A percentile compares a stretch with the other conserved stretches of the same genome.
Conservation (phyloP, 345 rosid species). For the Melaleuca alternifolia region DNA sequence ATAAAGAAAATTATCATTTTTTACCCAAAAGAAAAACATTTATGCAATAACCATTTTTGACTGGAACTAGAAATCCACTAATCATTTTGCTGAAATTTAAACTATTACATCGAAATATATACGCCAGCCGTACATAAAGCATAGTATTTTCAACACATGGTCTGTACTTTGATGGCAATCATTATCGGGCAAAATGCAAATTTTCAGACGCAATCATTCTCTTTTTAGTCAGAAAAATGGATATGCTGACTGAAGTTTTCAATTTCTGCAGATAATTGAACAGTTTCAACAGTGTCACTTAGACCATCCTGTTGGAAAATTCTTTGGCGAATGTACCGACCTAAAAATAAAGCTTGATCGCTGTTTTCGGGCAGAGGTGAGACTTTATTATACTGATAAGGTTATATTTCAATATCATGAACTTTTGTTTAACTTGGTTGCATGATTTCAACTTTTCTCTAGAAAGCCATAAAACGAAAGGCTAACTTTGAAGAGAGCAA, state of each 20-base stretch:
- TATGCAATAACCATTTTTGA: background rate
- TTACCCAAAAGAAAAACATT: background rate
- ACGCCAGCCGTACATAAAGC: background rate
- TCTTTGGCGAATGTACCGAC: conserved; percentile 82
- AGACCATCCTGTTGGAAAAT: conserved; percentile 76
- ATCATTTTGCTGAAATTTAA: background rate
- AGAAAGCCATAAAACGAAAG: conserved; percentile 92
- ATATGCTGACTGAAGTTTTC: background rate
- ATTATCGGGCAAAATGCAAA: background rate
- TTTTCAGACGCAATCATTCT: too few species aligned
- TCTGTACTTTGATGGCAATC: background rate
- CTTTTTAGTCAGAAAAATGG: background rate
- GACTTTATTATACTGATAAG: background rate
- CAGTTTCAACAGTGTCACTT: conserved; percentile 79
- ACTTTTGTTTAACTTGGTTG: background rate
- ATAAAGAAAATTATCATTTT: background rate
- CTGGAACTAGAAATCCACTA: background rate
- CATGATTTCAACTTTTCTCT: background rate
- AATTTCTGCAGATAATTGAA: conserved; percentile 54
- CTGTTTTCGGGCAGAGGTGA: conserved; percentile 79
- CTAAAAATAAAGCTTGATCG: conserved; percentile 77
- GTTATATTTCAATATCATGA: background rate
- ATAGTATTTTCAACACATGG: background rate
- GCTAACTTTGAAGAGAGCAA: conserved; percentile 66
- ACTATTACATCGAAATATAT: background rate